A percentile compares a stretch with the other conserved stretches of the same genome.
Evolutionary conservation across 192 early-diverging fungal genomes (phyloP).

Genomic region (Pilaira anomala): DNA sequence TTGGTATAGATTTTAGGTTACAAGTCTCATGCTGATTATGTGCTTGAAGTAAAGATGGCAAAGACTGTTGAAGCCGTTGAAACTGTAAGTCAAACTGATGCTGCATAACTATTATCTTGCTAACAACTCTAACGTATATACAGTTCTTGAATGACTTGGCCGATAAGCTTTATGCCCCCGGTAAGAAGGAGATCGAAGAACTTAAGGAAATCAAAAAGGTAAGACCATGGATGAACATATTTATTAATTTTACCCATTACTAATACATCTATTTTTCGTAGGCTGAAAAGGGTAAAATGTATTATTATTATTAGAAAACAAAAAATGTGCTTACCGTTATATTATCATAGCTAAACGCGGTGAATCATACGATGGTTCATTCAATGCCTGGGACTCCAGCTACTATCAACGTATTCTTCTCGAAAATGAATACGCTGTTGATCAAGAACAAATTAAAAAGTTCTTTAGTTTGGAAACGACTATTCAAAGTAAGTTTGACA

Average conservation of each 20-base stretch:
- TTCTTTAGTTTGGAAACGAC: constrained; percentile 61
- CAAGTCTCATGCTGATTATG: constrained; percentile 65
- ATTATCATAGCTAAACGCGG: constrained; percentile 38
- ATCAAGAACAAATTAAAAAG: constrained; percentile 74
- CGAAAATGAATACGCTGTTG: constrained; percentile 72
- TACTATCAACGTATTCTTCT: constrained; percentile 73
- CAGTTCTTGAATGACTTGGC: constrained; percentile 66
- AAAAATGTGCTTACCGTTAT: no score
- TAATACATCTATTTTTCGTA: constrained; percentile 7
- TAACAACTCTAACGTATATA: not conserved
- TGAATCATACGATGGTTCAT: constrained; percentile 53
- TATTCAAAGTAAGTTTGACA: constrained; percentile 13
- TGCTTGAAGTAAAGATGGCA: constrained; percentile 83
- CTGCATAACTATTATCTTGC: not conserved
- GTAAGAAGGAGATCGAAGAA: constrained; percentile 54
- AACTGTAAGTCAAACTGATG: constrained; percentile 24
- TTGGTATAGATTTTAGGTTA: constrained; percentile 65
- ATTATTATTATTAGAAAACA: not conserved
- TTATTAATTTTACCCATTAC: not conserved
- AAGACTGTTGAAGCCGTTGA: constrained; percentile 62
- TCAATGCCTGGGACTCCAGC: constrained; percentile 71
- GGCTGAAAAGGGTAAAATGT: constrained; percentile 28
- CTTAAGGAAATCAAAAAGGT: constrained; percentile 64
- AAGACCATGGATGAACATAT: no score
- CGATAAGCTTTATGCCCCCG: constrained; percentile 52